A percentile compares a stretch with the other conserved stretches of the same genome.
Evolutionary conservation across 257 asterid species (phyloP).

Genomic region (Lycium barbarum): DNA sequence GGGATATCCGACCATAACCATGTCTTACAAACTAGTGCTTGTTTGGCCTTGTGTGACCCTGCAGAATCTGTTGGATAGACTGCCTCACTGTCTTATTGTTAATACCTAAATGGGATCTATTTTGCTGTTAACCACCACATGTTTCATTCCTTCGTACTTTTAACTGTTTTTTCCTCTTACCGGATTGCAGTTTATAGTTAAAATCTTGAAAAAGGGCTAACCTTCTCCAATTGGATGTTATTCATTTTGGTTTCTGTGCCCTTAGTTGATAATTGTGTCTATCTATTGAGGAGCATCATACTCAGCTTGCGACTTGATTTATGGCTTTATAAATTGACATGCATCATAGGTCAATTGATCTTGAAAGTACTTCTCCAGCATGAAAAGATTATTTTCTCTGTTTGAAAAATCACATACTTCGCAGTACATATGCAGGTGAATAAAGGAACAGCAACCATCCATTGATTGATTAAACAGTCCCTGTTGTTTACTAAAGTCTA

Average conservation of each 20-base stretch:
- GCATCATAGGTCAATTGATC: not conserved
- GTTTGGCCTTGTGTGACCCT: not conserved
- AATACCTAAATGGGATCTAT: not conserved
- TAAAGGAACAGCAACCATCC: not conserved
- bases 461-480: not conserved
- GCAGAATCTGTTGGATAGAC: not conserved
- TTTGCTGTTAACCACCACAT: not conserved
- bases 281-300: not conserved
- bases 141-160: not conserved
- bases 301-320: not conserved
- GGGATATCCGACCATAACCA: not conserved
- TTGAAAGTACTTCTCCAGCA: not conserved
- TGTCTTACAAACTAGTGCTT: constrained; percentile 1
- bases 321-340: not conserved
- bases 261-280: not conserved
- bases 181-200: not conserved
- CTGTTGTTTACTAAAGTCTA: not conserved
- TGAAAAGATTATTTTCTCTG: not conserved
- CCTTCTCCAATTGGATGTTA: not conserved
- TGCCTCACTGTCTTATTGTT: not conserved
- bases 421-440: constrained; percentile 27
- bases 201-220: not conserved
- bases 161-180: not conserved
- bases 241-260: constrained; percentile 7
- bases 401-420: not conserved